Percentiles rank a stretch among this genome's conserved stretches.
Conservation (phyloP, 1,284 basidiomycete genomes). For the Puccinia polysora region DNA sequence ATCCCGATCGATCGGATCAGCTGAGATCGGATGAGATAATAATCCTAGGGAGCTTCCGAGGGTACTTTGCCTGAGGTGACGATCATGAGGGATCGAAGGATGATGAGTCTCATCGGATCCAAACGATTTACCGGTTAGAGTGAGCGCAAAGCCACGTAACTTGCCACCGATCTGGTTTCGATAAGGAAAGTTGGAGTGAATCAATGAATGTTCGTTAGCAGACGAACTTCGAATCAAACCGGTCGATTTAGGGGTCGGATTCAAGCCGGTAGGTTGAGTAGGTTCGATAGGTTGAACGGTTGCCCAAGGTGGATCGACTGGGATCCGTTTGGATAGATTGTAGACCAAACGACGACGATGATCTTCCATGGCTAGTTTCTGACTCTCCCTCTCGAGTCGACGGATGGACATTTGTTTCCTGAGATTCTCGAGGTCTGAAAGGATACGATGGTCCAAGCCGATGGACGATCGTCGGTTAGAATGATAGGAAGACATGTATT, state of each 20-base stretch:
- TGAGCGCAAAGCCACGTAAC: conserved; percentile 6
- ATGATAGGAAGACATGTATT: conserved; percentile 18
- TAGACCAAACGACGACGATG: conserved; percentile 14
- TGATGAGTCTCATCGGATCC: background rate
- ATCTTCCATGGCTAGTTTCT: background rate
- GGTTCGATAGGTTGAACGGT: no score
- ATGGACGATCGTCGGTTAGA: background rate
- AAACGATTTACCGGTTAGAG: conserved; percentile 3
- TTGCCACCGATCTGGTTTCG: background rate
- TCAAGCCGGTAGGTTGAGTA: background rate
- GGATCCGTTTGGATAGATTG: no score
- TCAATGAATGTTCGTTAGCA: background rate
- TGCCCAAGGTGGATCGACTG: no score
- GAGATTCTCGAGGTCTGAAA: background rate
- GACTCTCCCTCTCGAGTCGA: conserved; percentile 20
- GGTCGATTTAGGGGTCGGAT: background rate
- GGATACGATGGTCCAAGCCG: background rate
- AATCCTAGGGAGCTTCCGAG: no score
- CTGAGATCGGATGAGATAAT: no score
- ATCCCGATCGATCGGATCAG: no score
- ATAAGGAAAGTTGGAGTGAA: background rate
- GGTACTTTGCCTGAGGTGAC: no score
- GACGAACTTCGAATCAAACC: conserved; percentile 4
- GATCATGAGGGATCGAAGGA: background rate
- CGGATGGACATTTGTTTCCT: background rate